Base-by-base conservation (phyloP, 257 asterid genomes). In the Galeopsis tetrahit region DNA sequence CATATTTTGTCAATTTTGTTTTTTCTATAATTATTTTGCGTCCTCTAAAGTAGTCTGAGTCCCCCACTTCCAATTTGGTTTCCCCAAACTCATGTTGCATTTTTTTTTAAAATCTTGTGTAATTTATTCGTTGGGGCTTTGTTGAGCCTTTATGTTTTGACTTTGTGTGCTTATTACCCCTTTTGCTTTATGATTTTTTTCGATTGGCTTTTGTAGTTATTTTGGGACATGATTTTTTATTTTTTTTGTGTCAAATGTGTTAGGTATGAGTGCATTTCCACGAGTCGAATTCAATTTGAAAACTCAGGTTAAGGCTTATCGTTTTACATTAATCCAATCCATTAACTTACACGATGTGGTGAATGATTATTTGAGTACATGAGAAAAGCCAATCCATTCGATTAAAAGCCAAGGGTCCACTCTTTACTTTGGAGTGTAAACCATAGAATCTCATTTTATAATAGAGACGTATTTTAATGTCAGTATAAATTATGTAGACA, bases 41-140 rank as follows among this genome's bases (percentile, higher is more conserved):
- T 90, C 52, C 80, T 81, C 64, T 89, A 78, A 82, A 43, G 76
- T 40, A 70, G 76, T 81, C 79, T 84, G 85, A 66, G 66, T 43
- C 63, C 13, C 48, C 48, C 51, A 63, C 71, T 73, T 77, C 72
- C 68, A 46, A 42, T 72, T 58, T 64, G 77, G 82, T 68, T 74
- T 44, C 79, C 64, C 69, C 73, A 72, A 78, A 69, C 70, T 75
- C 38, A 79, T 87, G 36, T 71, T 65, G 61, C 72, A 55, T 64
- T 46, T 82, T 79, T 77, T 85, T 81, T 5, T 15, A 0, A 82
- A 74, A 49, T 68, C 58, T 65, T 60, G 71, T 80, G 84, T 83
- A 80, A 71, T 83, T 81, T 82, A 67, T 70, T 73, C 73, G 67
- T 72, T 77, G 68, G 79, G 62, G 69, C 28, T 72, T 62, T 76